Conservation (phyloP, 2,329 filamentous ascomycete species). For the Penicillium sp. region DNA sequence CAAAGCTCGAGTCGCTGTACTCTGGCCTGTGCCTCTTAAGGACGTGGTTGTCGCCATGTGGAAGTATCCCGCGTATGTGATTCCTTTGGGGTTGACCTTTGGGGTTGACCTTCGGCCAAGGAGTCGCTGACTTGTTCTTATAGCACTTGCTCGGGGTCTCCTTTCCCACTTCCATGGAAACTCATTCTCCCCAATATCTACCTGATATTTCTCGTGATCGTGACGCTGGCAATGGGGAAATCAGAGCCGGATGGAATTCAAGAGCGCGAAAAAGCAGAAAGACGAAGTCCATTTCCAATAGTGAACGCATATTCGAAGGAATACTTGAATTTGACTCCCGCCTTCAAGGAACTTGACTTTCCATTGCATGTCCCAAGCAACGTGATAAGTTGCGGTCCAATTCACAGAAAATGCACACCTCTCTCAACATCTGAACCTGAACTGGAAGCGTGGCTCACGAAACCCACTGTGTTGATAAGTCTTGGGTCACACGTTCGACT, state of each 20-base stretch:
- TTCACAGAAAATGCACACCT: slow-evolving; percentile 40
- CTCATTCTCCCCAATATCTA: slow-evolving; percentile 48
- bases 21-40: slow-evolving; percentile 51
- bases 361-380: slow-evolving; percentile 44
- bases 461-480: slow-evolving; percentile 53
- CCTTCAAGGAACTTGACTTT: slow-evolving; percentile 43
- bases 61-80: slow-evolving; percentile 38
- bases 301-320: slow-evolving; percentile 30
- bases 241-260: slow-evolving; percentile 23
- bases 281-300: slow-evolving; percentile 32
- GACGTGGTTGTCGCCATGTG: slow-evolving; percentile 41
- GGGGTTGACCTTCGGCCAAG: too few relatives aligned
- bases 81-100: too few relatives aligned
- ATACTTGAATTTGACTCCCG: slow-evolving; percentile 32
- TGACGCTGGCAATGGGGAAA: slow-evolving; percentile 12
- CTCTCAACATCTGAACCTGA: slow-evolving; percentile 45
- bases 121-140: not conserved
- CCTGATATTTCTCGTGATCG: slow-evolving; percentile 33
- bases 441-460: slow-evolving; percentile 48
- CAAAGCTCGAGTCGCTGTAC: slow-evolving; percentile 37
- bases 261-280: slow-evolving; percentile 30
- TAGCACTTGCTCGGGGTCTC: slow-evolving; percentile 49
- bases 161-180: slow-evolving; percentile 51
- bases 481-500: slow-evolving; percentile 47
- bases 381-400: slow-evolving; percentile 52